A percentile compares a stretch with the other conserved stretches of the same genome.
Evolutionary conservation across 208 protist species (phyloP).

Genomic region (Leishmania tropica): DNA sequence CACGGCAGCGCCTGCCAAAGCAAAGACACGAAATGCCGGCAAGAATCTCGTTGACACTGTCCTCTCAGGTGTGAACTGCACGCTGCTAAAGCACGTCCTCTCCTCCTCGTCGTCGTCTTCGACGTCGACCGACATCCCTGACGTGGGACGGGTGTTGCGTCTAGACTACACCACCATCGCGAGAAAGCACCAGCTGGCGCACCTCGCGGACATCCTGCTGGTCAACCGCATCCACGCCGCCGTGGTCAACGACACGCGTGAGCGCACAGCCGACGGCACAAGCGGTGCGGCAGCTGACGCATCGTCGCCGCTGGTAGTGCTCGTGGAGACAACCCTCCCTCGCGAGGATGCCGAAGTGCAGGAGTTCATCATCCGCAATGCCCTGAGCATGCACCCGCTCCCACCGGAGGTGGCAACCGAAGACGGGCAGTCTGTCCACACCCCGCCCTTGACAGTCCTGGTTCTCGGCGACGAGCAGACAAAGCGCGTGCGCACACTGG

Average conservation of each 20-base stretch:
- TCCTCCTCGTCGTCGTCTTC: conserved; percentile 26
- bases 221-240: conserved; percentile 40
- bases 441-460: conserved; percentile 25
- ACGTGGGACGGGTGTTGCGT: conserved; percentile 26
- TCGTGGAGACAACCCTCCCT: conserved; percentile 29
- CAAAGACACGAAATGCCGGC: background rate
- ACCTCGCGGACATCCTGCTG: conserved; percentile 30
- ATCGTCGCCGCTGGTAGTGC: conserved; percentile 22
- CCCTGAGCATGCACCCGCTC: conserved; percentile 31
- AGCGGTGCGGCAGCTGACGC: background rate
- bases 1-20: background rate
- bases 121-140: conserved; percentile 20
- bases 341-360: conserved; percentile 34
- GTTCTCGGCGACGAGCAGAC: conserved; percentile 22
- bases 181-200: conserved; percentile 1
- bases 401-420: conserved; percentile 6
- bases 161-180: conserved; percentile 26
- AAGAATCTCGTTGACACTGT: conserved; percentile 17
- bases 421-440: background rate
- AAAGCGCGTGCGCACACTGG: conserved; percentile 17
- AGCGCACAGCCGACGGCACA: background rate
- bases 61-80: conserved; percentile 27
- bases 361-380: conserved; percentile 33
- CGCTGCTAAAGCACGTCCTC: conserved; percentile 23
- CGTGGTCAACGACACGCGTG: conserved; percentile 16